Base-by-base conservation (phyloP, 2,329 filamentous ascomycete genomes). In the Metarhizium anisopliae region DNA sequence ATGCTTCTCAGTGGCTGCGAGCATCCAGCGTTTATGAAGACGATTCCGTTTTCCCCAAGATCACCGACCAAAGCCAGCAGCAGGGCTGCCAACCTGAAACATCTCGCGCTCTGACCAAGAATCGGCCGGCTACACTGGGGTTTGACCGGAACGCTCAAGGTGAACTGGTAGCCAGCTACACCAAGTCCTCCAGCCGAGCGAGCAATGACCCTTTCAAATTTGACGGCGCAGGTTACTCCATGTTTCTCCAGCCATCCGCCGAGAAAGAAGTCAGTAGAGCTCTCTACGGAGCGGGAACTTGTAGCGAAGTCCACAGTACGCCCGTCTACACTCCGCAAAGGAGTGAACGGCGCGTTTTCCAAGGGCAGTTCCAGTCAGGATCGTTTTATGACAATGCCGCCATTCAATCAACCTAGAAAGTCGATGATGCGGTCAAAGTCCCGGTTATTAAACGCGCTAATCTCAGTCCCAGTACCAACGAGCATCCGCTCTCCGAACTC, bases 191-290 rank as follows among this genome's bases (percentile, higher is more conserved):
- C 2, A 68, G 64, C 58, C 69, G 68, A 29, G 64, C 64, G 3
- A 70, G 68, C 30, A 70, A 67, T 0, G 75, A 79, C 45, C 76
- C 73, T 0, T 80, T 79, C 64, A 68, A 68, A 51, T 79, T 77
- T 57, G 76, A 79, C 59, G 67, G 64, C 38, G 67, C 67, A 8
- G 58, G 64, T 2, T 75, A 75, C 58, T 68, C 66, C 14, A 57
- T 66, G 10, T 73, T 74, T 43, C 60, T 77, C 8, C 65, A 69
- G 7, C 63, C 70, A 4, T 65, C 68, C 1, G 70, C 68, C 55
- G 75, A 78, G 58, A 67, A 71, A 55, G 73, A 78, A 11, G 68
- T 78, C 14, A 78, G 73, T 55, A 67, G 61, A 29, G 71, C 68
- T 7, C 68, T 77, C 20, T 68, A 67, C 32, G 65, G 63, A 20